These are phyloP conservation scores for Closterium sp. DNA, from an alignment of 139 green algal species.

Conservation along the genomic window DNA sequence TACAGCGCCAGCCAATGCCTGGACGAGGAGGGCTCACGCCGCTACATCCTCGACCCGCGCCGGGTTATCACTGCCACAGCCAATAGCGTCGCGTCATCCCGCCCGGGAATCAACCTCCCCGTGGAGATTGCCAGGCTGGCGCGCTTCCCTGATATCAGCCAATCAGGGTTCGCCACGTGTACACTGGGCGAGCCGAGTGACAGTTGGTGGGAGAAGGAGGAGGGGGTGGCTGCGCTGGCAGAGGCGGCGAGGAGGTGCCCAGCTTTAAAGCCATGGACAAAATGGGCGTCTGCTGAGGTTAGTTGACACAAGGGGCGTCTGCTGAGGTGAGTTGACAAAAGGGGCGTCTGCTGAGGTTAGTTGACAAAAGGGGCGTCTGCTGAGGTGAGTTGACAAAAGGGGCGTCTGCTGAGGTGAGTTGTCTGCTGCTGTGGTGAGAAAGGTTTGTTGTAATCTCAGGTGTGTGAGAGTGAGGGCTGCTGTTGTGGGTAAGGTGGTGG, in stretches of 20 bases:
- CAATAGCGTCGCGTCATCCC: background rate
- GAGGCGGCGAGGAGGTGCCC: background rate
- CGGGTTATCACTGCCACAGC: background rate
- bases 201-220: background rate
- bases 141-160: background rate
- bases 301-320: background rate
- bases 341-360: background rate
- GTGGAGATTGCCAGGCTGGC: background rate
- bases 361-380: background rate
- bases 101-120: background rate
- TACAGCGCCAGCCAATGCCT: background rate
- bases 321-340: background rate
- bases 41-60: background rate
- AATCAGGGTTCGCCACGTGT: background rate
- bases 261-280: background rate
- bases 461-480: too few species aligned
- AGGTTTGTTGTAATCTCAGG: too few species aligned
- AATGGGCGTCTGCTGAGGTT: background rate
- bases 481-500: too few species aligned
- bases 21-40: background rate
- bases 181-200: background rate
- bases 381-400: background rate
- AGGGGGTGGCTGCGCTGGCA: background rate
- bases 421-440: too few species aligned
- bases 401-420: background rate